Base-by-base conservation (phyloP, 1,139 yeast genomes). In the Suhomyces guaymorum region DNA sequence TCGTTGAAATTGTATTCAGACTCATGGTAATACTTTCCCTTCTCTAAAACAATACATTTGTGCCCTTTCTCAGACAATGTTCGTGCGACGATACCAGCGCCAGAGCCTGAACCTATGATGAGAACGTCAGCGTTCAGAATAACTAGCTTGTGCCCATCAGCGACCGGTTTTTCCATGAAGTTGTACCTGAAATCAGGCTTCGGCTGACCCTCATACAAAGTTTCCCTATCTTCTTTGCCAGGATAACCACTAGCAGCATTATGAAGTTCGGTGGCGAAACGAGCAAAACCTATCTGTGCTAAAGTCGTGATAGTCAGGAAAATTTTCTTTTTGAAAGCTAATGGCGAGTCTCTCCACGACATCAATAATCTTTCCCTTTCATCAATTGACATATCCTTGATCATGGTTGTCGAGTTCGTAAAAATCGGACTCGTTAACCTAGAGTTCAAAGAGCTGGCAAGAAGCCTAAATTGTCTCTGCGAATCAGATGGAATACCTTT, bases 51-150 rank as follows among this genome's bases (percentile, higher is more conserved):
- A 31, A 78, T 58, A 21, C 73, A 69, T 24, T 57, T 61, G 46
- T 52, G 59, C 7, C 82, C 82, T 23, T 61, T 65, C 9, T 61
- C 53, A 3, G 75, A 59, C 34, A 78, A 63, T 3, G 76, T 64
- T 32, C 72, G 70, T 2, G 81, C 82, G 0, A 66, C 74, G 0
- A 77, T 82, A 5, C 82, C 82, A 1, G 80, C 76, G 4, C 81
- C 80, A 12, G 75, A 58, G 2, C 84, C 84, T 4, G 80, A 73
- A 3, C 84, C 84, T 29, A 78, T 61, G 28, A 78, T 65, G 15
- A 75, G 57, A 5, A 61, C 80, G 44, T 76, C 73, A 26, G 64
- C 51, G 14, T 66, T 58, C 4, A 72, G 70, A 29, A 70, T 42
- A 33, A 61, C 53, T 32, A 70, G 54, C 37, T 63, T 70, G 11